These are phyloP conservation scores for Madurella fahalii DNA, from an alignment of 2,329 filamentous ascomycete species.

Conservation along the genomic window DNA sequence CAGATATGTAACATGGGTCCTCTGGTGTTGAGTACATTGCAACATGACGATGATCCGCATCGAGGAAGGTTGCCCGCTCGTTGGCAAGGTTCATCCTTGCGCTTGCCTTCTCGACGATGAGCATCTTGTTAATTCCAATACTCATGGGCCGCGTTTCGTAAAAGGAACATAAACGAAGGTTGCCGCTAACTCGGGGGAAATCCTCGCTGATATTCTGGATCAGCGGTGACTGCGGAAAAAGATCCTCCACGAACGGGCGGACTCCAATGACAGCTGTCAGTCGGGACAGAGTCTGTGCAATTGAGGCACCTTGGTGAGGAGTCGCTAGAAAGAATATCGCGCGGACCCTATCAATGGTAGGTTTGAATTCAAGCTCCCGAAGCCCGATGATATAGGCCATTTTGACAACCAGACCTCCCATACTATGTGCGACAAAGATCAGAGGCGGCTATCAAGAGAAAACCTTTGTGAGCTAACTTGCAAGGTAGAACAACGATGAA, in stretches of 20 bases:
- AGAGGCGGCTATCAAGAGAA: slow-evolving; percentile 20
- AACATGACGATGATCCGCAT: slow-evolving; percentile 31
- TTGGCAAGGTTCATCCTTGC: slow-evolving; percentile 30
- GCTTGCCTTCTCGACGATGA: slow-evolving; percentile 32
- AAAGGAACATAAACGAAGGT: slow-evolving; percentile 31
- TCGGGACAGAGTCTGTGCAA: slow-evolving; percentile 28
- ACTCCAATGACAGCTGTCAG: slow-evolving; percentile 23
- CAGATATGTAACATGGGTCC: slow-evolving; percentile 27
- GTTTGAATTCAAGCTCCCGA: slow-evolving; percentile 21
- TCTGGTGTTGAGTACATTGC: slow-evolving; percentile 25
- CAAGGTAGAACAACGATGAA: neutral
- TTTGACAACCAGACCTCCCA: slow-evolving; percentile 38
- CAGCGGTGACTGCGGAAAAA: slow-evolving; percentile 27
- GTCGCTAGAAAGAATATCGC: slow-evolving; percentile 38
- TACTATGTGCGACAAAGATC: slow-evolving; percentile 36
- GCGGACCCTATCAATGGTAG: slow-evolving; percentile 24
- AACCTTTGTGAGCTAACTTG: neutral
- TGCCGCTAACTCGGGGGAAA: slow-evolving; percentile 27
- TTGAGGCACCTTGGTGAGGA: slow-evolving; percentile 32
- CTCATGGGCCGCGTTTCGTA: slow-evolving; percentile 31
- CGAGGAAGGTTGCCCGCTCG: slow-evolving; percentile 27
- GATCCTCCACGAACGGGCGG: slow-evolving; percentile 31
- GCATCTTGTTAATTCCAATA: slow-evolving; percentile 20
- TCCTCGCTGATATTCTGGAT: slow-evolving; percentile 33
- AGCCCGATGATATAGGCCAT: slow-evolving; percentile 32